Conservation (phyloP, 768 basidiomycete species). For the Pleurotus ostreatus region DNA sequence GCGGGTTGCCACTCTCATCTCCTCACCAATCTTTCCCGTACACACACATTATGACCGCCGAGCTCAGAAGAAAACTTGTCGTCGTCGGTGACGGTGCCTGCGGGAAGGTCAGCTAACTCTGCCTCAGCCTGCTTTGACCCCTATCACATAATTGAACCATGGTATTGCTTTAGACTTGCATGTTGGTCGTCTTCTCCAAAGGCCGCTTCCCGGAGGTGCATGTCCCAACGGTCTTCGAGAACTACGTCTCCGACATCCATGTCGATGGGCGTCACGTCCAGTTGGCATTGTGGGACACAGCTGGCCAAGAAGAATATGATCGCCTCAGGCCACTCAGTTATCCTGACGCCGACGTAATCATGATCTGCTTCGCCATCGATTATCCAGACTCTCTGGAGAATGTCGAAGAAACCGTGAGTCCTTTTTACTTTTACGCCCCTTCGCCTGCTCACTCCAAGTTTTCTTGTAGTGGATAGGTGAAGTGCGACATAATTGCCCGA, state of each 20-base stretch:
- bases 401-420: constrained; percentile 59
- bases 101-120: constrained; percentile 12
- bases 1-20: not conserved
- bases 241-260: constrained; percentile 11
- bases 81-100: constrained; percentile 16
- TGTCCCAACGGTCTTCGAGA: constrained; percentile 12
- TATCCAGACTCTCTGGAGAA: constrained; percentile 77
- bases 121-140: not conserved
- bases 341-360: constrained; percentile 79
- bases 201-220: constrained; percentile 10
- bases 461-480: constrained; percentile 60
- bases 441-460: constrained; percentile 21
- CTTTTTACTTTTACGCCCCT: not conserved
- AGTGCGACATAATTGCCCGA: constrained; percentile 70
- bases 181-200: constrained; percentile 8
- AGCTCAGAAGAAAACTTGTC: constrained; percentile 12
- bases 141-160: not conserved
- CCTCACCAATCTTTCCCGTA: not conserved
- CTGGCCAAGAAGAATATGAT: constrained; percentile 82
- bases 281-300: constrained; percentile 43
- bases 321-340: constrained; percentile 79
- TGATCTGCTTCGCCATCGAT: constrained; percentile 81
- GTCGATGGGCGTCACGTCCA: constrained; percentile 12
- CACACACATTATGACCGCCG: not conserved
- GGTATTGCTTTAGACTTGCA: not conserved